Base-by-base conservation (phyloP, 805 yeast genomes). In the Zygosaccharomyces pseudorouxii region DNA sequence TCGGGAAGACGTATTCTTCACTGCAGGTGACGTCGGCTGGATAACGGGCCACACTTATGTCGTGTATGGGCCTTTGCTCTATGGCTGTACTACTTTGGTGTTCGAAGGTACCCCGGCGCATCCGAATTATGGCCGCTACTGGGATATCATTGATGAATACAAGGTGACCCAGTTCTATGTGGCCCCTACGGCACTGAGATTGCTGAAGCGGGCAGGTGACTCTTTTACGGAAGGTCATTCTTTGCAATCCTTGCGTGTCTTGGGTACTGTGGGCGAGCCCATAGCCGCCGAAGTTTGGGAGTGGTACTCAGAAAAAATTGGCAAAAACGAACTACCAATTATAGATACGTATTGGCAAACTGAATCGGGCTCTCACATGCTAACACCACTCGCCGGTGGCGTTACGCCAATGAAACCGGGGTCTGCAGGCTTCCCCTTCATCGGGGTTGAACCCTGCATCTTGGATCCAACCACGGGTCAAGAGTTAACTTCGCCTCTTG, bases 11-110 rank as follows among this genome's bases (percentile, higher is more conserved):
- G 73, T 80, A 11, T 74, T 86, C 49, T 86, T 86, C 75, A 86
- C 93, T 14, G 93, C 95, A 27, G 95, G 93, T 64, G 95, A 86
- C 70, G 84, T 86, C 46, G 95, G 95, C 61, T 86, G 95, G 95
- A 84, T 86, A 61, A 86, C 95, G 5, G 95, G 95, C 50, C 95
- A 86, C 70, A 77, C 93, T 9, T 86, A 86, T 60, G 89, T 81
- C 16, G 79, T 86, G 42, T 86, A 86, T 65, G 95, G 95, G 48
- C 95, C 95, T 33, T 73, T 86, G 63, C 67, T 78, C 27, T 74
- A 78, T 57, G 95, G 95, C 65, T 81, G 85, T 48, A 81, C 95
- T 28, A 81, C 93, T 18, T 77, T 86, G 39, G 85, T 86, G 30
- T 86, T 84, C 63, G 95, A 86, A 72, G 90, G 92, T 56, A 86